Conservation (phyloP, 169 alveolate species). For the Plasmodium coatneyi region DNA sequence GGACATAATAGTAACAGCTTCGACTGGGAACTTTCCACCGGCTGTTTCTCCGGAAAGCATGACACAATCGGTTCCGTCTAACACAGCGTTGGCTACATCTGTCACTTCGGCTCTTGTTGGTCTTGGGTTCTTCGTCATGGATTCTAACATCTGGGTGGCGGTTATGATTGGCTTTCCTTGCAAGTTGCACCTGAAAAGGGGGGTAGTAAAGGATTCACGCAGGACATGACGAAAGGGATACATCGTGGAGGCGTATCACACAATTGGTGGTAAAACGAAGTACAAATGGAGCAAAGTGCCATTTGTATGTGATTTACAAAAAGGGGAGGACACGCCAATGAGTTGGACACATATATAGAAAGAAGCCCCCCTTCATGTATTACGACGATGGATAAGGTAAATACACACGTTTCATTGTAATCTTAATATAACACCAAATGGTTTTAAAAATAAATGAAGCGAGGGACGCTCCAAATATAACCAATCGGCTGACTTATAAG, state of each 20-base stretch:
- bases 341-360: not conserved
- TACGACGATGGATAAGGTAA: not conserved
- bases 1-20: constrained; percentile 88
- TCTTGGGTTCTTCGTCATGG: constrained; percentile 96
- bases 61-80: constrained; percentile 99
- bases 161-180: constrained; percentile 97
- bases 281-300: not conserved
- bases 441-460: constrained; percentile 35
- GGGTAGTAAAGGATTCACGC: not conserved
- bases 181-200: constrained; percentile 87
- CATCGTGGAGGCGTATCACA: not conserved
- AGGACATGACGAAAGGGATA: not conserved
- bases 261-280: not conserved
- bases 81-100: constrained; percentile 99
- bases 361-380: not conserved
- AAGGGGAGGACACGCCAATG: not conserved
- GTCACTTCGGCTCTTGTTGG: constrained; percentile 99
- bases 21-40: constrained; percentile 87
- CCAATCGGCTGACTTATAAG: constrained; percentile 70
- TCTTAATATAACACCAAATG: constrained; percentile 68
- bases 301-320: not conserved
- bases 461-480: constrained; percentile 13
- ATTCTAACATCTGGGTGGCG: constrained; percentile 99
- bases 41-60: constrained; percentile 92
- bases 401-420: not conserved